Percentiles rank a stretch among this genome's conserved stretches.
Evolutionary conservation across 2,329 filamentous ascomycete species (phyloP).

Genomic region (Aspergillus uvarum): DNA sequence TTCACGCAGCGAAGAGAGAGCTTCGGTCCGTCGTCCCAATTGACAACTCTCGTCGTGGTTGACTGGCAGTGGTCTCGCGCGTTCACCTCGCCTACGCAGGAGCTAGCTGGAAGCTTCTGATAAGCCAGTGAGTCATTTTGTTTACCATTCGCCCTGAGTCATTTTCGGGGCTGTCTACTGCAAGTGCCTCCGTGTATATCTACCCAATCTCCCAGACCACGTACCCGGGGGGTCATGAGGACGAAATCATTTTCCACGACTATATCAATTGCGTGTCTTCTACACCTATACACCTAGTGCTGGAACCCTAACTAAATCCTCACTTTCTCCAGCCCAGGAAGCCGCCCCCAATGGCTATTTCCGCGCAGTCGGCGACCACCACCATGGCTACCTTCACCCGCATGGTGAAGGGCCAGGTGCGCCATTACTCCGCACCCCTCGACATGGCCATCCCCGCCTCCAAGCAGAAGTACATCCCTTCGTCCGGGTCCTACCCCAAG

Average conservation of each 20-base stretch:
- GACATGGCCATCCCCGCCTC: slow-evolving; percentile 64
- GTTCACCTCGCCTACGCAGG: slow-evolving; percentile 7
- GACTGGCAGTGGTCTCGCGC: slow-evolving; percentile 7
- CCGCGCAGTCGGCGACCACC: slow-evolving; percentile 27
- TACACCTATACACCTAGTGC: neutral
- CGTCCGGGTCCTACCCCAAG: slow-evolving; percentile 79
- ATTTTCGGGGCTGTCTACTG: slow-evolving; percentile 8
- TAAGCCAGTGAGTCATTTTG: neutral
- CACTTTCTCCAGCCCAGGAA: neutral
- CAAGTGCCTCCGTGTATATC: slow-evolving; percentile 2
- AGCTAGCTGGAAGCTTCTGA: neutral
- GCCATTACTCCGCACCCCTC: slow-evolving; percentile 47
- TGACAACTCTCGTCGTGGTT: neutral
- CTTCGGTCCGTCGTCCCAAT: neutral
- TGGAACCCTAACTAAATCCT: slow-evolving; percentile 2
- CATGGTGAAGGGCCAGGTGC: slow-evolving; percentile 41
- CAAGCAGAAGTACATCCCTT: slow-evolving; percentile 89
- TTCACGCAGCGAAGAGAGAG: neutral
- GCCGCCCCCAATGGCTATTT: slow-evolving; percentile 24
- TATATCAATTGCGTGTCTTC: neutral
- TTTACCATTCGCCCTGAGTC: slow-evolving; percentile 7
- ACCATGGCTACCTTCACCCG: slow-evolving; percentile 36
- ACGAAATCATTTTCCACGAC: neutral
- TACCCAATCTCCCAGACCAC: slow-evolving; percentile 4
- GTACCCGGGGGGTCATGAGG: neutral